A percentile compares a stretch with the other conserved stretches of the same genome.
Conservation (phyloP, 257 asterid species). For the Anisodus tanguticus region DNA sequence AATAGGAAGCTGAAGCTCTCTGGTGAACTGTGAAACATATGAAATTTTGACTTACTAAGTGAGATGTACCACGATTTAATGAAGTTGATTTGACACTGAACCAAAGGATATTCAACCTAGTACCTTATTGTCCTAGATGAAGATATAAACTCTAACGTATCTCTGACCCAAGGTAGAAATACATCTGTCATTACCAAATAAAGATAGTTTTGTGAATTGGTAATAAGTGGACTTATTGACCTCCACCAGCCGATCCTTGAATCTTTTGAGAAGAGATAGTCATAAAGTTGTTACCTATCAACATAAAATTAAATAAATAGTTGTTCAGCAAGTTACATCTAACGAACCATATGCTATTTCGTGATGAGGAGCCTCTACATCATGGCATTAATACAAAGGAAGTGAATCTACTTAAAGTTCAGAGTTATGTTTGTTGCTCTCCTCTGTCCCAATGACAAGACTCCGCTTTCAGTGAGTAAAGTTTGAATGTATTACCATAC, state of each 20-base stretch:
- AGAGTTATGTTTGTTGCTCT: slow-evolving; percentile 14
- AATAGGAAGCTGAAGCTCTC: not conserved
- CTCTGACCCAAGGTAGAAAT: slow-evolving; percentile 7
- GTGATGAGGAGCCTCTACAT: not conserved
- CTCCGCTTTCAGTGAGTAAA: not conserved
- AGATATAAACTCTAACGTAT: not conserved
- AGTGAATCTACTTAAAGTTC: slow-evolving; percentile 14
- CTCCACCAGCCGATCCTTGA: not conserved
- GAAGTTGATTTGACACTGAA: slow-evolving; percentile 1
- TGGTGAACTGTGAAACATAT: not conserved
- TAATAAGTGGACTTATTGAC: not conserved
- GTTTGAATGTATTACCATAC: no score
- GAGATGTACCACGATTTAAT: not conserved
- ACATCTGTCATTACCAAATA: not conserved
- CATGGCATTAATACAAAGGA: not conserved
- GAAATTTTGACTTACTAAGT: slow-evolving; percentile 5
- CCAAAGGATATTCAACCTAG: not conserved
- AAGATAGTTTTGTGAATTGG: not conserved
- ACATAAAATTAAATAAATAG: not conserved
- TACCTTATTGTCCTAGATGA: not conserved
- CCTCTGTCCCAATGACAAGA: not conserved
- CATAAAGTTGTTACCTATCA: not conserved
- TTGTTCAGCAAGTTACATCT: not conserved
- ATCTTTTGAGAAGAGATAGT: slow-evolving; percentile 9
- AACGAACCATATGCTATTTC: not conserved